Conservation (phyloP, 805 yeast species). For the Candida nitratophila region DNA sequence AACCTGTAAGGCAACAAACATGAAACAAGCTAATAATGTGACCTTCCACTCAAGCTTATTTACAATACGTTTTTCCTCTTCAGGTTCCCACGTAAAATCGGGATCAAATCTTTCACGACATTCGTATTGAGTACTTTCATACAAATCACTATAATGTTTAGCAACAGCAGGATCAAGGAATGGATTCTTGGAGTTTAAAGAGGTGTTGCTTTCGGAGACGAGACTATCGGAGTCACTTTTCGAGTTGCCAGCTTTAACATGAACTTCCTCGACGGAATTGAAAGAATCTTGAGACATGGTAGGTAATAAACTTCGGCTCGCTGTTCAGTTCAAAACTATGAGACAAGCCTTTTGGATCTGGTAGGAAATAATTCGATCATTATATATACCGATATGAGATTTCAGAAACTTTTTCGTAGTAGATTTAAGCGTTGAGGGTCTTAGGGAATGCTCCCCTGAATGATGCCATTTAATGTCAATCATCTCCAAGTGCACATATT, state of each 20-base stretch:
- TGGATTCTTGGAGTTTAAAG: constrained; percentile 28
- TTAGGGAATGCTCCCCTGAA: too few species aligned
- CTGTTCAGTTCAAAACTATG: too few species aligned
- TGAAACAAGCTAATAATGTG: constrained; percentile 44
- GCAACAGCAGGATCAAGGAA: constrained; percentile 40
- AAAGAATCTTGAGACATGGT: not conserved
- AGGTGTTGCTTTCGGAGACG: constrained; percentile 17
- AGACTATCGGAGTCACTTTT: constrained; percentile 43
- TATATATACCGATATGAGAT: too few species aligned
- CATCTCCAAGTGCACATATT: too few species aligned
- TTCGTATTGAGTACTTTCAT: constrained; percentile 41
- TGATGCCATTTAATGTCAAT: too few species aligned
- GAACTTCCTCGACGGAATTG: too few species aligned
- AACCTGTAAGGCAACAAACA: constrained; percentile 48
- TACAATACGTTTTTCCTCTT: constrained; percentile 39
- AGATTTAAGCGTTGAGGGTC: too few species aligned
- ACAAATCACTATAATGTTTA: constrained; percentile 32
- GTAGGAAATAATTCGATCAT: too few species aligned
- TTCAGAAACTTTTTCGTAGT: too few species aligned
- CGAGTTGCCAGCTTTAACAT: constrained; percentile 7
- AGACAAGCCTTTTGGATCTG: too few species aligned
- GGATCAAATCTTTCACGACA: constrained; percentile 48
- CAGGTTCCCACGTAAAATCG: constrained; percentile 38
- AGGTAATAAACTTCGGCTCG: too few species aligned
- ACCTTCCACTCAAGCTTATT: constrained; percentile 47